These are phyloP conservation scores for Viridothelium virens DNA, from an alignment of 495 filamentous ascomycete species.

Conservation along the genomic window DNA sequence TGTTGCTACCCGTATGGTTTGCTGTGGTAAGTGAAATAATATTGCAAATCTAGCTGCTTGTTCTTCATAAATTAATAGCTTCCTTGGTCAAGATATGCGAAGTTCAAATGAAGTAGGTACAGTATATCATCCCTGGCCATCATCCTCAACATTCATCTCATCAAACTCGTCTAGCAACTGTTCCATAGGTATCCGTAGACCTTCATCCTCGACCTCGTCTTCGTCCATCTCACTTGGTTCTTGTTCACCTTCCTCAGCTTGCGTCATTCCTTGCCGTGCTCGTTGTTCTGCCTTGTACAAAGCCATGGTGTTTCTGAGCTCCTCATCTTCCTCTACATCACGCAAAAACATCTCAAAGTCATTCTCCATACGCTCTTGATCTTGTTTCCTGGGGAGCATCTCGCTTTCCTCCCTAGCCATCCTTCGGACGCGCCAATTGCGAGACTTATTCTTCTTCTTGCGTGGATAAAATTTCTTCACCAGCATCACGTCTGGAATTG, in stretches of 20 bases:
- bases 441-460: constrained; percentile 69
- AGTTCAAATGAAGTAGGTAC: too few relatives aligned
- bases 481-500: constrained; percentile 83
- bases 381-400: constrained; percentile 66
- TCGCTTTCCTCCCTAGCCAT: constrained; percentile 85
- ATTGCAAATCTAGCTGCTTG: too few relatives aligned
- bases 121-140: not conserved
- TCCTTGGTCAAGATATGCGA: too few relatives aligned
- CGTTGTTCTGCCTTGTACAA: constrained; percentile 66
- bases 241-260: constrained; percentile 57
- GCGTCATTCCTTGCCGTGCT: constrained; percentile 35
- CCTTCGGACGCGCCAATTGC: constrained; percentile 88
- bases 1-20: too few relatives aligned
- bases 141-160: constrained; percentile 35
- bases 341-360: constrained; percentile 97
- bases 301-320: constrained; percentile 72
- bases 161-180: constrained; percentile 40
- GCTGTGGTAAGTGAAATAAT: too few relatives aligned
- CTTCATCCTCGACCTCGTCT: constrained; percentile 52
- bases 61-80: too few relatives aligned
- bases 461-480: constrained; percentile 94
- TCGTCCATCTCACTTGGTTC: constrained; percentile 39
- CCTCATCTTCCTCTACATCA: constrained; percentile 91
- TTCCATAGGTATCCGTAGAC: constrained; percentile 38
- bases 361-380: constrained; percentile 72